These are phyloP conservation scores for Suillus variegatus DNA, from an alignment of 768 basidiomycete genomes.

Conservation along the genomic window DNA sequence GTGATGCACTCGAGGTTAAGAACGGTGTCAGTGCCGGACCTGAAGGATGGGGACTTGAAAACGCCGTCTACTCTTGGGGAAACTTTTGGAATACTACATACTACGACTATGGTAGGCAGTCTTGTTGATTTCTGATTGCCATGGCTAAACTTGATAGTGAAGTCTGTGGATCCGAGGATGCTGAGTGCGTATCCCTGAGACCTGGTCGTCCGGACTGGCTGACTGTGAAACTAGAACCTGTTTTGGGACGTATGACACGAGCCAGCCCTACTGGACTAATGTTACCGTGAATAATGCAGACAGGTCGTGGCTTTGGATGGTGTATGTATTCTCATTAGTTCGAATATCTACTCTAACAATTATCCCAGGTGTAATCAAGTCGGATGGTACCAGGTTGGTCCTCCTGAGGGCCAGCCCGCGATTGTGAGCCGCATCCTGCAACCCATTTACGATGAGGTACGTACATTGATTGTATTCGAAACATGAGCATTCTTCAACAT, in stretches of 20 bases:
- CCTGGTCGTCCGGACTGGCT: slow-evolving; percentile 18
- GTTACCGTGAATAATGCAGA: slow-evolving; percentile 52
- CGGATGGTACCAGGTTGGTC: slow-evolving; percentile 48
- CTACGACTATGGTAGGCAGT: slow-evolving; percentile 40
- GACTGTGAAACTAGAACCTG: slow-evolving; percentile 41
- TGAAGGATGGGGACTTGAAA: slow-evolving; percentile 60
- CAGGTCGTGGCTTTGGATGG: slow-evolving; percentile 75
- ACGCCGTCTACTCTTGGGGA: slow-evolving; percentile 66
- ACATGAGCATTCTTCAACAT: neutral
- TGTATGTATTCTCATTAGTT: slow-evolving; percentile 38
- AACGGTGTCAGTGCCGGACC: slow-evolving; percentile 42
- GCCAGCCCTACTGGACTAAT: slow-evolving; percentile 49
- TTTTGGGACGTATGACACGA: slow-evolving; percentile 43
- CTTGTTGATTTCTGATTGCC: neutral
- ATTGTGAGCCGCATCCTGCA: slow-evolving; percentile 37
- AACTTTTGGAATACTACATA: slow-evolving; percentile 56
- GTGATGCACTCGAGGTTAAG: slow-evolving; percentile 41
- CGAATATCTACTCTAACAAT: slow-evolving; percentile 1
- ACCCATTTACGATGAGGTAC: slow-evolving; percentile 30
- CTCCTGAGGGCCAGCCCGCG: slow-evolving; percentile 36
- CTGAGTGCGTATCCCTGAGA: slow-evolving; percentile 42
- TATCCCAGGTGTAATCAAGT: slow-evolving; percentile 64
- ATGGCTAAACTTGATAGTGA: slow-evolving; percentile 5
- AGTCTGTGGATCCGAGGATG: slow-evolving; percentile 54
- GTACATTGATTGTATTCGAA: neutral